Evolutionary conservation across 78 protist species (phyloP).

Genomic region (Acrasis kona): DNA sequence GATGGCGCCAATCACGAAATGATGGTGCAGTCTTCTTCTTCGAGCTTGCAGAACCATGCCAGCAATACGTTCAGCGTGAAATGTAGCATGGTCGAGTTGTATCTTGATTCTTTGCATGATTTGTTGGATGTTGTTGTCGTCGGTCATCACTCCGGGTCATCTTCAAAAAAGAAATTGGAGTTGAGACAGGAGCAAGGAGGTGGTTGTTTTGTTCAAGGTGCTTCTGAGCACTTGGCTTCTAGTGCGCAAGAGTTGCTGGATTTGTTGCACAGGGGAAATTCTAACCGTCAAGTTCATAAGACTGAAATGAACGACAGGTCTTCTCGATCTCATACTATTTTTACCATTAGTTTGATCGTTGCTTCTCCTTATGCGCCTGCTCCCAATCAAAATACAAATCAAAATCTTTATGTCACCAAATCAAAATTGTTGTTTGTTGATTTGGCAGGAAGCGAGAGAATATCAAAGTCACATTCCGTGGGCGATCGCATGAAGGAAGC

Average conservation of each 20-base stretch:
- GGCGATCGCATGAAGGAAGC: constrained; percentile 28
- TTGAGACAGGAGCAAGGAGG: too few relatives aligned
- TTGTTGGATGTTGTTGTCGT: not conserved
- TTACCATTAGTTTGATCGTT: too few relatives aligned
- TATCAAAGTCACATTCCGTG: not conserved
- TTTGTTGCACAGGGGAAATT: not conserved
- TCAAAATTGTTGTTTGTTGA: not conserved
- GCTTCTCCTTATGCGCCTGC: too few relatives aligned
- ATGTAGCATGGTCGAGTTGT: constrained; percentile 21
- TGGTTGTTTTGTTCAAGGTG: too few relatives aligned
- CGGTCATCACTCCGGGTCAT: too few relatives aligned
- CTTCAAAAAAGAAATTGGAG: too few relatives aligned
- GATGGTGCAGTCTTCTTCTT: not conserved
- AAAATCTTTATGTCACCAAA: too few relatives aligned
- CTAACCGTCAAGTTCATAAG: not conserved
- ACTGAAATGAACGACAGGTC: constrained; percentile 62
- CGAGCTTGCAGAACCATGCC: not conserved
- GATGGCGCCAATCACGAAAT: not conserved
- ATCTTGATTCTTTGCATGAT: not conserved
- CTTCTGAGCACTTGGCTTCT: not conserved
- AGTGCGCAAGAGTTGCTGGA: not conserved
- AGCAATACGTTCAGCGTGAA: not conserved
- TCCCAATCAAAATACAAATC: too few relatives aligned
- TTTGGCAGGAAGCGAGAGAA: constrained; percentile 9
- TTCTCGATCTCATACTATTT: constrained; percentile 63